Evolutionary conservation across 495 filamentous ascomycete genomes (phyloP).

Genomic region (Chaetomium fimeti): DNA sequence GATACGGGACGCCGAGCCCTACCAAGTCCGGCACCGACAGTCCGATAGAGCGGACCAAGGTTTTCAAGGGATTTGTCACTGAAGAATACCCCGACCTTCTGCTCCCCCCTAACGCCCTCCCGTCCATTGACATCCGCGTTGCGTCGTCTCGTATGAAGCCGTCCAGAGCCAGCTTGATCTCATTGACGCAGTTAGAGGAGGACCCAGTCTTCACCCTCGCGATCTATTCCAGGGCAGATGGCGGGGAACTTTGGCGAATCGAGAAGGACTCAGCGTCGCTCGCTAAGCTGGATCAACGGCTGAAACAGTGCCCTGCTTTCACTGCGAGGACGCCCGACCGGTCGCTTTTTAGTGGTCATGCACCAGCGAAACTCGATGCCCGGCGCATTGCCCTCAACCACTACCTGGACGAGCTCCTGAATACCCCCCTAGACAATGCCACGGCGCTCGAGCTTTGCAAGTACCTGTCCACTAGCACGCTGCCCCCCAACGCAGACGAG

Average conservation of each 20-base stretch:
- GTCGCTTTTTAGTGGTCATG: conserved; percentile 84
- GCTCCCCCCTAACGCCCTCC: conserved; percentile 86
- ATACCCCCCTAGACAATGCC: conserved; percentile 74
- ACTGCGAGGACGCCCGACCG: conserved; percentile 74
- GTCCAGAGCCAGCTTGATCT: conserved; percentile 78
- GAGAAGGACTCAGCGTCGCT: conserved; percentile 86
- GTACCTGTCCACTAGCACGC: conserved; percentile 82
- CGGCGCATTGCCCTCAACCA: conserved; percentile 75
- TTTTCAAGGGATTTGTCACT: conserved; percentile 65
- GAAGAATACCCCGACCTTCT: conserved; percentile 82
- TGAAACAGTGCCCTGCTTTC: conserved; percentile 69
- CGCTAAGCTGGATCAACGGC: conserved; percentile 73
- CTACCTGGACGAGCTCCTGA: conserved; percentile 80
- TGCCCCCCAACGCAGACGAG: conserved; percentile 73
- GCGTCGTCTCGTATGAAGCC: conserved; percentile 88
- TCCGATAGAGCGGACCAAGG: conserved; percentile 38
- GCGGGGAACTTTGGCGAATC: conserved; percentile 84
- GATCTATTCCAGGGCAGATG: conserved; percentile 72
- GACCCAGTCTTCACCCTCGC: conserved; percentile 93
- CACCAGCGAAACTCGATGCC: conserved; percentile 90
- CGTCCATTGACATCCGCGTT: conserved; percentile 78
- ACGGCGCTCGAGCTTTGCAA: conserved; percentile 81
- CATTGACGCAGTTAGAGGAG: conserved; percentile 67
- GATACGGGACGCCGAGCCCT: conserved; percentile 33
- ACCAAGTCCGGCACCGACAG: conserved; percentile 37